phyloP scores from a whole-genome alignment of 2,329 filamentous ascomycete genomes.

The Neofusicoccum sp. region DNA sequence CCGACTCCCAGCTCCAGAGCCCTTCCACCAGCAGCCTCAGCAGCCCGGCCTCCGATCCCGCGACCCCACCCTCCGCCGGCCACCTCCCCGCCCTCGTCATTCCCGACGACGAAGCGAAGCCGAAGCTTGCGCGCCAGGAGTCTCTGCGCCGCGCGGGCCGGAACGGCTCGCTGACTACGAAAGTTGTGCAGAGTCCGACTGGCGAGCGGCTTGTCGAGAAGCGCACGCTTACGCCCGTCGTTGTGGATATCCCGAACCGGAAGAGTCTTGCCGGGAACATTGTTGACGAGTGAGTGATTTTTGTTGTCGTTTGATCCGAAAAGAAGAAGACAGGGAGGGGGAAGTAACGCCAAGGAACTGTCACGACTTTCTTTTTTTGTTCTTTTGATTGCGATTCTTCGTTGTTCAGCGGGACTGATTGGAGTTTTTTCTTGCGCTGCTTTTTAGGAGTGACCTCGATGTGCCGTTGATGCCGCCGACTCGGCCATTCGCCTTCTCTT shows the following conservation, averaged over 20 bases:
- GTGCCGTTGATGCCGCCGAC: background rate
- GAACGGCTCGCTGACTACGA: background rate
- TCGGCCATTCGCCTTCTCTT: background rate
- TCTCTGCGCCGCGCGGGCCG: background rate
- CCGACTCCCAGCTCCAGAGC: background rate
- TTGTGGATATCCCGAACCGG: conserved; percentile 13
- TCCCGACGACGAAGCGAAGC: conserved; percentile 5
- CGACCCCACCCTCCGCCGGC: background rate
- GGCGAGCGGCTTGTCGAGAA: conserved; percentile 14
- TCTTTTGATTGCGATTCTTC: background rate
- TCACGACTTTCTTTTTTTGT: background rate
- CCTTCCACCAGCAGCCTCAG: background rate
- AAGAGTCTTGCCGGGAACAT: conserved; percentile 13
- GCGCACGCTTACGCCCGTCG: conserved; percentile 3
- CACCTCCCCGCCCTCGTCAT: background rate
- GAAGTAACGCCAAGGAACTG: no score
- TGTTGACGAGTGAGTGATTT: conserved; percentile 5
- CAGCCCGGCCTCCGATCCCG: background rate
- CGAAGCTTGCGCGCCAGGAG: conserved; percentile 10
- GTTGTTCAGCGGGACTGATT: no score
- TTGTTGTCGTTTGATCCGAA: background rate
- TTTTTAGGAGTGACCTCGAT: background rate
- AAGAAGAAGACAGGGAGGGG: no score
- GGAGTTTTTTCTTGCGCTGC: background rate
- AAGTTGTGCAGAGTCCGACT: conserved; percentile 1